Conservation (phyloP, 257 asterid genomes). For the Voacanga thouarsii region DNA sequence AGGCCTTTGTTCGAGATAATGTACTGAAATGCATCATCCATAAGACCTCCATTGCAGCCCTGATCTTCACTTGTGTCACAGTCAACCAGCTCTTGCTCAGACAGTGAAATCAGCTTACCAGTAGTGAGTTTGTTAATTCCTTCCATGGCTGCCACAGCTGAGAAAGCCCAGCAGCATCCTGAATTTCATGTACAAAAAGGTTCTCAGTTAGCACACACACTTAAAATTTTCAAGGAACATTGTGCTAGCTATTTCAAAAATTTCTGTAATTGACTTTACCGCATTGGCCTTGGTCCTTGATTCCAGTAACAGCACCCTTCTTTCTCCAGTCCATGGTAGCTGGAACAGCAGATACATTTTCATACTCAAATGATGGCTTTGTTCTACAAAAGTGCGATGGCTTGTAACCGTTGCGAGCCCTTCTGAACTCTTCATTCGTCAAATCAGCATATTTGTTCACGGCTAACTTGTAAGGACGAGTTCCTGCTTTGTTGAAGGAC, state of each 20-base stretch:
- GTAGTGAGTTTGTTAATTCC: constrained; percentile 8
- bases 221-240: too few species aligned
- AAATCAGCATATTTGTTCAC: constrained; percentile 4
- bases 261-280: constrained; percentile 1
- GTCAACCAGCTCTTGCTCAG: constrained; percentile 14
- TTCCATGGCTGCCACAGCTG: constrained; percentile 16
- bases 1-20: not conserved
- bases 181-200: too few species aligned
- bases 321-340: constrained; percentile 23
- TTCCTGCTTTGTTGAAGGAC: constrained; percentile 1
- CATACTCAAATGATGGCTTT: constrained; percentile 4
- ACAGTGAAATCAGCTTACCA: not conserved
- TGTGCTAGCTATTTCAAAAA: too few species aligned
- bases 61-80: constrained; percentile 6
- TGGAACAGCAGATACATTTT: constrained; percentile 16
- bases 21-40: constrained; percentile 1
- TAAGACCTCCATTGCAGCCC: constrained; percentile 6
- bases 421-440: not conserved
- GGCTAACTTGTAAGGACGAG: constrained; percentile 2
- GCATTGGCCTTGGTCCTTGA: constrained; percentile 19
- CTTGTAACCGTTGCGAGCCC: not conserved
- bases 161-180: constrained; percentile 23
- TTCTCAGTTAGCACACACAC: too few species aligned
- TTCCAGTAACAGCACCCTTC: constrained; percentile 17
- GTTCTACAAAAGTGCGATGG: not conserved